Conservation (phyloP, 768 basidiomycete genomes). For the Termitomyces eurrhizus region DNA sequence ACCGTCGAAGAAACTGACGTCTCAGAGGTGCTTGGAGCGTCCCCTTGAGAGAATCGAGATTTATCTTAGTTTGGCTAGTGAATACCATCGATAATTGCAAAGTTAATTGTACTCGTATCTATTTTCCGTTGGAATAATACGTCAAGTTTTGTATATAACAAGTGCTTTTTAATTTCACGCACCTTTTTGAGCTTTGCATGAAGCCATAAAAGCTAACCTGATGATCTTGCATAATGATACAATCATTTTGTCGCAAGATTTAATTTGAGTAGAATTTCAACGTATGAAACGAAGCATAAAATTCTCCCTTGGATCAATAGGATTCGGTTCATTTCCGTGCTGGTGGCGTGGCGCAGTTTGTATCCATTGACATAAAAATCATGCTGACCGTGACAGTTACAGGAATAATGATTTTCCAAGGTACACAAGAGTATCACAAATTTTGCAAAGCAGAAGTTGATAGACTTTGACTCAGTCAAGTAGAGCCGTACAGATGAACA, state of each 20-base stretch:
- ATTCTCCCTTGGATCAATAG: background rate
- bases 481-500: background rate
- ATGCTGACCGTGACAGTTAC: no score
- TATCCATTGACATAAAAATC: background rate
- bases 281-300: background rate
- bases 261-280: background rate
- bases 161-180: background rate
- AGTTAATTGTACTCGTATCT: background rate
- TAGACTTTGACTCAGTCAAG: background rate
- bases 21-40: constrained; percentile 2
- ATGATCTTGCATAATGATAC: no score
- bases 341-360: background rate
- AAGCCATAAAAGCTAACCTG: background rate
- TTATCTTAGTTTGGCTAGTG: background rate
- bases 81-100: background rate
- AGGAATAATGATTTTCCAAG: background rate
- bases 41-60: background rate
- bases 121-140: background rate
- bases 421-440: background rate
- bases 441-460: background rate
- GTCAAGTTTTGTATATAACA: background rate
- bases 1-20: background rate
- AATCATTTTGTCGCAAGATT: background rate
- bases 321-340: background rate
- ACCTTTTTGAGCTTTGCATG: background rate